Conservation (phyloP, 2,329 filamentous ascomycete genomes). For the Claviceps purpurea region DNA sequence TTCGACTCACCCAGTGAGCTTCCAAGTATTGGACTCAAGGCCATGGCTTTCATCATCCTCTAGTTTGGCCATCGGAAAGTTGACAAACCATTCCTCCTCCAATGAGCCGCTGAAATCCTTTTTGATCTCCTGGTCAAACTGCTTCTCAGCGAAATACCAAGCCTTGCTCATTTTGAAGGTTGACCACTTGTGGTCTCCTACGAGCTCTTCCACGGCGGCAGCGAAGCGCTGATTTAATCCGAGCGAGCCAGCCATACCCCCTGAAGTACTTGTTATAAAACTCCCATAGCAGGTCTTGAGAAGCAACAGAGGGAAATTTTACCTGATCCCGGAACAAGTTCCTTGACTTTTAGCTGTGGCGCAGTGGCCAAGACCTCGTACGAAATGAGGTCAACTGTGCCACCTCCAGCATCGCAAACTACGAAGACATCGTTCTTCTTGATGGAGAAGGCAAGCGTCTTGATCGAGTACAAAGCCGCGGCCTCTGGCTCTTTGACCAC, state of each 20-base stretch:
- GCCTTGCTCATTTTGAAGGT: conserved; percentile 4
- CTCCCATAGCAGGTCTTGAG: too few relatives aligned
- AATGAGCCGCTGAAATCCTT: conserved; percentile 6
- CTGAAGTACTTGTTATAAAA: conserved; percentile 1
- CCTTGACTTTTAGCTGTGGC: conserved; percentile 10
- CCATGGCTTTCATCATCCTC: conserved; percentile 6
- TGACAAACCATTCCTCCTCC: conserved; percentile 8
- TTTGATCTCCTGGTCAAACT: conserved; percentile 12
- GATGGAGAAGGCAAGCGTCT: conserved; percentile 26
- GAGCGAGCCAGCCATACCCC: conserved; percentile 14
- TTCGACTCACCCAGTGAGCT: conserved; percentile 9
- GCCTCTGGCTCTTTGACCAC: conserved; percentile 39
- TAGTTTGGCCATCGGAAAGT: conserved; percentile 10
- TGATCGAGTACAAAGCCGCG: conserved; percentile 34
- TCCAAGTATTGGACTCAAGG: conserved; percentile 8
- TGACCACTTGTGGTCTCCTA: conserved; percentile 9
- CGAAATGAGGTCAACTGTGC: conserved; percentile 41
- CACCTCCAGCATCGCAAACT: conserved; percentile 40
- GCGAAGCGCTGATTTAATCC: conserved; percentile 11
- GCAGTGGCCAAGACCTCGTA: conserved; percentile 27
- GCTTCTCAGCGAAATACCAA: conserved; percentile 6
- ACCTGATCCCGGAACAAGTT: conserved; percentile 15
- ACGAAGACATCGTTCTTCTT: conserved; percentile 35
- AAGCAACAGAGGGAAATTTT: neutral
- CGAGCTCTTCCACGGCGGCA: conserved; percentile 7